phyloP scores from a whole-genome alignment of 805 yeast genomes.

The Kodamaea leandrae region DNA sequence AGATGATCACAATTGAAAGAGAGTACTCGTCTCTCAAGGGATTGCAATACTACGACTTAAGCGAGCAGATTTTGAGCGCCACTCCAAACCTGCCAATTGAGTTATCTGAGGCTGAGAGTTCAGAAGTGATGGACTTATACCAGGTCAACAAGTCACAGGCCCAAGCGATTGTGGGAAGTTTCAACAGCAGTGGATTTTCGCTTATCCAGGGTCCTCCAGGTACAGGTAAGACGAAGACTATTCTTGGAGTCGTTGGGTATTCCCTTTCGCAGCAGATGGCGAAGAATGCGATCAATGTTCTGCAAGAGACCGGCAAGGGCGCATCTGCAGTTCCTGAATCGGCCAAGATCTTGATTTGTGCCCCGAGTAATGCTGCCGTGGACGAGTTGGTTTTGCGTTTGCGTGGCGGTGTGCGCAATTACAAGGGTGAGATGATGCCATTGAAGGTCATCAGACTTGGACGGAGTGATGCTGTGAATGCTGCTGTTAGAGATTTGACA shows the following conservation, averaged over 20 bases:
- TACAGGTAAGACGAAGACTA: conserved; percentile 92
- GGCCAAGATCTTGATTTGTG: conserved; percentile 79
- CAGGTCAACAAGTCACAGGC: conserved; percentile 89
- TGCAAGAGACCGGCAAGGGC: neutral
- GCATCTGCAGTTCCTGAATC: conserved; percentile 1
- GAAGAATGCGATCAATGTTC: conserved; percentile 10
- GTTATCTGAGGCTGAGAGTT: conserved; percentile 34
- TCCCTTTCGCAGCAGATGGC: conserved; percentile 44
- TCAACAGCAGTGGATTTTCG: conserved; percentile 69
- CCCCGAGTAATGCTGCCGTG: conserved; percentile 98
- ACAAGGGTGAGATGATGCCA: conserved; percentile 49
- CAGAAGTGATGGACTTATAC: conserved; percentile 47
- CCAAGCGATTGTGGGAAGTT: conserved; percentile 75
- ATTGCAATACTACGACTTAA: conserved; percentile 74
- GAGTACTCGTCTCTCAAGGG: conserved; percentile 85
- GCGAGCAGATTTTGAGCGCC: conserved; percentile 65
- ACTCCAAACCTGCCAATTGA: conserved; percentile 47
- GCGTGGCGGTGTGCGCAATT: conserved; percentile 62
- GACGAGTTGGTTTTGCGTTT: conserved; percentile 89
- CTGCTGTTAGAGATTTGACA: conserved; percentile 76
- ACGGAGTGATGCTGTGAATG: conserved; percentile 80
- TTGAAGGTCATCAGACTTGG: conserved; percentile 87
- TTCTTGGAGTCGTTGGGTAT: conserved; percentile 85
- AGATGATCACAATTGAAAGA: conserved; percentile 89
- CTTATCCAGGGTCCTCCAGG: conserved; percentile 99